Conservation (phyloP, 768 basidiomycete genomes). For the Boletus vermiculosoides region DNA sequence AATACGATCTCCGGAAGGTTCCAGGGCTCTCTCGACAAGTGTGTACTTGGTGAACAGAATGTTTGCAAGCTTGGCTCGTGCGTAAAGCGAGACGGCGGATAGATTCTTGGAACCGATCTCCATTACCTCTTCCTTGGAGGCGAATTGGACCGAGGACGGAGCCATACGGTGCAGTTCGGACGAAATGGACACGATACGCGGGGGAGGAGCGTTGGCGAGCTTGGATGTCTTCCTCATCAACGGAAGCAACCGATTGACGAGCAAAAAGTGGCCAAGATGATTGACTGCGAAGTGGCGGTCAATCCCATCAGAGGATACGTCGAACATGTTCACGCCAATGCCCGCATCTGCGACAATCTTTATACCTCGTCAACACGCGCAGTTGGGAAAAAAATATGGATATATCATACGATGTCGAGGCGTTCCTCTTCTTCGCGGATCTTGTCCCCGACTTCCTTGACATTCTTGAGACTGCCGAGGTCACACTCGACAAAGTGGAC, state of each 20-base stretch:
- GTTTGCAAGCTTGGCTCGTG: conserved; percentile 2
- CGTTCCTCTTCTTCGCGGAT: not conserved
- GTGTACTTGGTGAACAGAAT: not conserved
- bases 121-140: not conserved
- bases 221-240: conserved; percentile 1
- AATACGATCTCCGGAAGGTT: not conserved
- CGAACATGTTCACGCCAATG: not conserved
- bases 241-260: conserved; percentile 3
- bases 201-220: not conserved
- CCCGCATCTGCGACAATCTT: not conserved
- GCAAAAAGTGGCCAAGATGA: not conserved
- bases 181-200: conserved; percentile 6
- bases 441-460: not conserved
- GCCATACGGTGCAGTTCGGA: conserved; percentile 4
- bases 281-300: not conserved
- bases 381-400: not conserved
- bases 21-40: conserved; percentile 1
- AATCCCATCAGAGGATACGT: not conserved
- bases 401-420: not conserved
- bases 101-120: not conserved
- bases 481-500: not conserved
- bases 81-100: conserved; percentile 5
- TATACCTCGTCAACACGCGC: not conserved
- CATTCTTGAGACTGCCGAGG: not conserved
- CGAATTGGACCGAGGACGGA: not conserved